Evolutionary conservation across 2,329 filamentous ascomycete genomes (phyloP), one percentile per base, ranked within the genome.

Genomic region (Byssothecium circinans): DNA sequence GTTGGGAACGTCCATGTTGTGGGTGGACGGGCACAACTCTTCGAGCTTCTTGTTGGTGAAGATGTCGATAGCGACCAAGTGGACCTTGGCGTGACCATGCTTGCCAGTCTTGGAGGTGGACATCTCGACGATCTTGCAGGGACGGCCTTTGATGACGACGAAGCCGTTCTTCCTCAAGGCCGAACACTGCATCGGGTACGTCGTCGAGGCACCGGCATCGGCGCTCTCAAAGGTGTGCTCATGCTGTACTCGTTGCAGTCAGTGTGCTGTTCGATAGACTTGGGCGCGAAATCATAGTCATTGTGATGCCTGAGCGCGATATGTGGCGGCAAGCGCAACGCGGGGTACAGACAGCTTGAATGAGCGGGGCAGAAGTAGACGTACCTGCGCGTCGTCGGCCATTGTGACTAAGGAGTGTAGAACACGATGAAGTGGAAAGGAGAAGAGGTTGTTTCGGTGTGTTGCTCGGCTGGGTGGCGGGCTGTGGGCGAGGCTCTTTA

Each of bases 41-140:
- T 99, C 94, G 64, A 96, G 84, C 87, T 99, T 99, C 89, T 96
- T 99, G 85, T 83, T 83, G 62, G 91, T 99, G 87, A 99, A 99
- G 82, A 99, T 97, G 77, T 99, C 94, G 76, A 95, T 85, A 74
- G 91, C 94, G 72, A 96, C 88, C 69, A 99, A 81, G 81, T 99
- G 92, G 76, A 99, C 94, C 87, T 99, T 99, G 81, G 94, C 94
- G 89, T 99, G 95, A 78, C 94, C 94, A 88, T 99, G 94, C 90
- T 99, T 99, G 81, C 94, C 94, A 66, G 94, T 99, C 91, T 99
- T 99, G 78, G 94, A 99, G 82, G 94, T 99, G 67, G 91, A 96
- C 95, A 99, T 99, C 74, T 99, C 94, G 78, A 97, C 89, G 71
- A 99, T 99, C 89, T 97, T 99, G 91, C 94, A 99, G 70, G 94